These are phyloP conservation scores for Coniferiporia weirii DNA, from an alignment of 1,284 basidiomycete species.

Conservation along the genomic window DNA sequence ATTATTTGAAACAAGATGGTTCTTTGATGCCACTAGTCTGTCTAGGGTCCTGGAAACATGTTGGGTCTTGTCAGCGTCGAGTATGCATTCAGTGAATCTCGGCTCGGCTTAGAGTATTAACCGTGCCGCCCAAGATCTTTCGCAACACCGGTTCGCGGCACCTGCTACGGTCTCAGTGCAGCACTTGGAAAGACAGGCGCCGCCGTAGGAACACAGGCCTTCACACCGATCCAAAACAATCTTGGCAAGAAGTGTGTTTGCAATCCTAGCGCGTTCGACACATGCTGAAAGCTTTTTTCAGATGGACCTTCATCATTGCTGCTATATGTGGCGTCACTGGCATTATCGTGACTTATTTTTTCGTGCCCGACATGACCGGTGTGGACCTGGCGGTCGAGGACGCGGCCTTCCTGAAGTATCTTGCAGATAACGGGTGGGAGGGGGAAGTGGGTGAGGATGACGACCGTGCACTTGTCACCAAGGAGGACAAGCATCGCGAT, in stretches of 20 bases:
- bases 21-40: background rate
- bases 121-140: constrained; percentile 41
- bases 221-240: constrained; percentile 68
- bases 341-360: constrained; percentile 63
- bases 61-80: constrained; percentile 63
- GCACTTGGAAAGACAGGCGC: constrained; percentile 75
- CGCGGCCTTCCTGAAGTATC: constrained; percentile 53
- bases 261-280: background rate
- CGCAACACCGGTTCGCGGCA: constrained; percentile 64
- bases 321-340: constrained; percentile 63
- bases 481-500: constrained; percentile 8
- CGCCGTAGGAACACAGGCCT: constrained; percentile 71
- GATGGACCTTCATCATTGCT: constrained; percentile 68
- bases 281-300: constrained; percentile 22
- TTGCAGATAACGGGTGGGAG: constrained; percentile 61
- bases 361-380: constrained; percentile 65
- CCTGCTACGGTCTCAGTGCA: constrained; percentile 66
- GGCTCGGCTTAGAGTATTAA: constrained; percentile 1
- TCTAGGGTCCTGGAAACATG: constrained; percentile 69
- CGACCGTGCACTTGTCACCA: constrained; percentile 31
- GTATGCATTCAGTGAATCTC: constrained; percentile 33
- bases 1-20: background rate
- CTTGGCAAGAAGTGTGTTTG: constrained; percentile 52
- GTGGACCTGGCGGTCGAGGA: constrained; percentile 68
- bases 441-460: constrained; percentile 59